Percentiles rank a stretch among this genome's conserved stretches.
Evolutionary conservation across 495 filamentous ascomycete genomes (phyloP).

Genomic region (Lasiosphaeriaceae sp.): DNA sequence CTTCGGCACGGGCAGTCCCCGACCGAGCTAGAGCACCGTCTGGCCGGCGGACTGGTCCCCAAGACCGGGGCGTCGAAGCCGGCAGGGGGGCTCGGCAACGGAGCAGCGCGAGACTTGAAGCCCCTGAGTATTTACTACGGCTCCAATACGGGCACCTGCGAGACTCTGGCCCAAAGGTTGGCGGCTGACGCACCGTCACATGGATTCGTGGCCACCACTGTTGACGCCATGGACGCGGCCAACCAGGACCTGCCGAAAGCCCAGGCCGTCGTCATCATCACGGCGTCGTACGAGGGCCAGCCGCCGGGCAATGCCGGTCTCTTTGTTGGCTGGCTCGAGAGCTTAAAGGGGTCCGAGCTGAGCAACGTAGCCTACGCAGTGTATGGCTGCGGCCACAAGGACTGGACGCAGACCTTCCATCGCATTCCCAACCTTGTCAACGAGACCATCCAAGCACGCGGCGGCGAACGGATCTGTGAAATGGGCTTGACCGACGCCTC

Average conservation of each 20-base stretch:
- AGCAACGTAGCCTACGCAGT: constrained; percentile 58
- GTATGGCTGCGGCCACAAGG: constrained; percentile 57
- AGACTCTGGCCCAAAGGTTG: constrained; percentile 60
- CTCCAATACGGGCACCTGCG: constrained; percentile 73
- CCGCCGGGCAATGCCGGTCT: constrained; percentile 70
- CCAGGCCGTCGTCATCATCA: constrained; percentile 62
- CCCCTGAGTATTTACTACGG: constrained; percentile 66
- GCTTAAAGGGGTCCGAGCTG: constrained; percentile 46
- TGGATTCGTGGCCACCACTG: constrained; percentile 53
- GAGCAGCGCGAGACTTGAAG: constrained; percentile 19
- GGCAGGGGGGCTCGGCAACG: no score
- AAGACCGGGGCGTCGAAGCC: constrained; percentile 1
- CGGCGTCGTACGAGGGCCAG: constrained; percentile 70
- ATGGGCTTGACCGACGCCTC: constrained; percentile 61
- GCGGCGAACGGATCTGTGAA: constrained; percentile 46
- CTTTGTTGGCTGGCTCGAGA: constrained; percentile 64
- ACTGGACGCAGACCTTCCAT: constrained; percentile 74
- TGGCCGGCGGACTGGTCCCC: constrained; percentile 28
- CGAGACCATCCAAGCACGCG: constrained; percentile 43
- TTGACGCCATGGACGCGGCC: constrained; percentile 58
- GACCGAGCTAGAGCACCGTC: constrained; percentile 50
- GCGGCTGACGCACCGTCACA: constrained; percentile 54
- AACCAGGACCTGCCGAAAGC: constrained; percentile 58
- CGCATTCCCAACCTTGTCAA: constrained; percentile 64
- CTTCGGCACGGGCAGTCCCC: constrained; percentile 57